Evolutionary conservation across 805 yeast genomes (phyloP), one percentile per base, ranked within the genome.

Genomic region (Zygosaccharomyces gambellarensis): DNA sequence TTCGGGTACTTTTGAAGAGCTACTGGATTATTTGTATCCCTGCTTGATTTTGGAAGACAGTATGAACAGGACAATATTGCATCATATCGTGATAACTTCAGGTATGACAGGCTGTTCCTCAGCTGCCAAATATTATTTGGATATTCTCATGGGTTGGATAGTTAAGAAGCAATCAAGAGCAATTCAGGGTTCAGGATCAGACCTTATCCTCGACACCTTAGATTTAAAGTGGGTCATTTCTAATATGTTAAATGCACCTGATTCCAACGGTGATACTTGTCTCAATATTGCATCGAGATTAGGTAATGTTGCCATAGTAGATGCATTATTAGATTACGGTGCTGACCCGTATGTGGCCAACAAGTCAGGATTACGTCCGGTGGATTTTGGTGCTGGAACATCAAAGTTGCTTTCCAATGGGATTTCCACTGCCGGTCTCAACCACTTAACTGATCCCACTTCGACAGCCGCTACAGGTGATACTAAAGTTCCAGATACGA

Each of bases 231-330:
- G 77, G 61, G 80, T 85, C 55, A 82, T 85, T 72, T 72, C 78
- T 14, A 80, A 82, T 43, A 79, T 94, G 58, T 83, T 92, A 46
- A 92, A 94, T 64, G 85, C 86, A n/a, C 87, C 85, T 54, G 99
- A 94, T 69, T 74, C 81, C 47, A 90, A 90, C 60, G 99, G 99
- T 23, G 97, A 94, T 64, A 94, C 99, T 0, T 90, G 97, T 43
- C 73, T 94, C 52, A 95, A 90, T 63, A 87, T 94, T 48, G 95
- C 95, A 0, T 94, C 97, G 0, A 79, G 95, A 58, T 80, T 94
- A 23, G 95, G 95, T 7, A 86, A 87, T 64, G 80, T 82, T 42
- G 82, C 85, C 40, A 78, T 94, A 48, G 90, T 86, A 8, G 88
- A 86, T 54, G 87, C 85, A 53, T 74, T 94, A 43, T 67, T 94